Evolutionary conservation across 257 asterid genomes (phyloP).

Genomic region (Penstemon barbatus): DNA sequence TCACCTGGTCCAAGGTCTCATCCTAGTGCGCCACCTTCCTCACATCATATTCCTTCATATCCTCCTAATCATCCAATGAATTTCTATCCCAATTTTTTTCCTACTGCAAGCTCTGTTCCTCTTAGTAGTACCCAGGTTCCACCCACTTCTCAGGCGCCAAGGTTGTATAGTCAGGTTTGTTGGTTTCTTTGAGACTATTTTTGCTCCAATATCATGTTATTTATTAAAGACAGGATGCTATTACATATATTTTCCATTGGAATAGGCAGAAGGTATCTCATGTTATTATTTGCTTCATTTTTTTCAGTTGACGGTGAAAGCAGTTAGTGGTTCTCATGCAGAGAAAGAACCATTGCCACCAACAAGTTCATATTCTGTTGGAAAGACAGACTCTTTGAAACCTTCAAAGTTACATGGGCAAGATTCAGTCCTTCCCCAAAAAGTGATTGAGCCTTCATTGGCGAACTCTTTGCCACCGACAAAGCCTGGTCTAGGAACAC

Average conservation of each 20-base stretch:
- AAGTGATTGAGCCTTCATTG: slow-evolving; percentile 41
- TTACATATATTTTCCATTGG: not conserved
- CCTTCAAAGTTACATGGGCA: slow-evolving; percentile 40
- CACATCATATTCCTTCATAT: slow-evolving; percentile 64
- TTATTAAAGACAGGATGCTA: not conserved
- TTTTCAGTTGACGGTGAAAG: slow-evolving; percentile 71
- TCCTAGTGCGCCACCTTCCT: slow-evolving; percentile 57
- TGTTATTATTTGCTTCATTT: slow-evolving; percentile 8
- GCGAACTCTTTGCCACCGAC: slow-evolving; percentile 39
- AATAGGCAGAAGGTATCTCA: slow-evolving; percentile 2
- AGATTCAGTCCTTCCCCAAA: slow-evolving; percentile 35
- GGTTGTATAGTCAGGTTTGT: slow-evolving; percentile 69
- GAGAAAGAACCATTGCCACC: slow-evolving; percentile 51
- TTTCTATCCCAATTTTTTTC: slow-evolving; percentile 50
- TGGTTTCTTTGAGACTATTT: slow-evolving; percentile 15
- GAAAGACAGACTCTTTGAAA: slow-evolving; percentile 46
- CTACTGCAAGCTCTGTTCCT: slow-evolving; percentile 63
- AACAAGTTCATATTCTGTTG: slow-evolving; percentile 40
- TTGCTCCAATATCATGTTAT: slow-evolving; percentile 3
- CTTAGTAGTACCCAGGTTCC: slow-evolving; percentile 43
- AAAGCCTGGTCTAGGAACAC: slow-evolving; percentile 46
- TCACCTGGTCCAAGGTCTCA: slow-evolving; percentile 57
- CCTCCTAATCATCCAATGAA: slow-evolving; percentile 54
- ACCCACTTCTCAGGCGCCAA: slow-evolving; percentile 63
- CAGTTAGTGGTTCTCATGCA: slow-evolving; percentile 49